These are phyloP conservation scores for Auricularia sp. DNA, from an alignment of 768 basidiomycete genomes.

Conservation along the genomic window DNA sequence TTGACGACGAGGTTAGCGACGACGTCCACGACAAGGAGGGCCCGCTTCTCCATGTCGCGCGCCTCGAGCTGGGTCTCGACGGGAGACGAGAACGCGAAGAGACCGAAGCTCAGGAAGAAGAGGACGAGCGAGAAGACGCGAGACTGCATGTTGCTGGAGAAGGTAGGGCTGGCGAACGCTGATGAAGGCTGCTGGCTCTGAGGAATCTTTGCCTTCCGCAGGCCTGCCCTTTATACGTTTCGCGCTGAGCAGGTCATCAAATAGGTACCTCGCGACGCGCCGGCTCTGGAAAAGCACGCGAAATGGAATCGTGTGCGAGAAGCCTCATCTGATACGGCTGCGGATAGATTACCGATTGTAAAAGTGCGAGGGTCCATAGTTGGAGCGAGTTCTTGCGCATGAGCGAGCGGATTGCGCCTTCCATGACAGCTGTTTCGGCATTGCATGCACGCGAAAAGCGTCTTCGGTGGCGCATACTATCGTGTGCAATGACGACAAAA, in stretches of 20 bases:
- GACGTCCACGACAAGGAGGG: not conserved
- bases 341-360: not conserved
- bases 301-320: not conserved
- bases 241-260: too few species aligned
- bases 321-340: not conserved
- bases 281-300: not conserved
- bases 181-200: not conserved
- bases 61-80: not conserved
- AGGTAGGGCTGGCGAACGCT: not conserved
- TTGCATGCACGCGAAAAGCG: too few species aligned
- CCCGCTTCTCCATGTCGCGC: not conserved
- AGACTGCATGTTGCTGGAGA: not conserved
- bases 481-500: too few species aligned
- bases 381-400: not conserved
- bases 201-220: not conserved
- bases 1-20: not conserved
- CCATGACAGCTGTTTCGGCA: too few species aligned
- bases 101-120: not conserved
- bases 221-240: not conserved
- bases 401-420: too few species aligned
- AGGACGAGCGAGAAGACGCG: not conserved
- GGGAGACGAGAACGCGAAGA: not conserved
- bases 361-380: not conserved
- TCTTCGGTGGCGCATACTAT: too few species aligned
- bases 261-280: not conserved